Evolutionary conservation across 169 alveolate species (phyloP).

Genomic region (Plasmodium fragile): DNA sequence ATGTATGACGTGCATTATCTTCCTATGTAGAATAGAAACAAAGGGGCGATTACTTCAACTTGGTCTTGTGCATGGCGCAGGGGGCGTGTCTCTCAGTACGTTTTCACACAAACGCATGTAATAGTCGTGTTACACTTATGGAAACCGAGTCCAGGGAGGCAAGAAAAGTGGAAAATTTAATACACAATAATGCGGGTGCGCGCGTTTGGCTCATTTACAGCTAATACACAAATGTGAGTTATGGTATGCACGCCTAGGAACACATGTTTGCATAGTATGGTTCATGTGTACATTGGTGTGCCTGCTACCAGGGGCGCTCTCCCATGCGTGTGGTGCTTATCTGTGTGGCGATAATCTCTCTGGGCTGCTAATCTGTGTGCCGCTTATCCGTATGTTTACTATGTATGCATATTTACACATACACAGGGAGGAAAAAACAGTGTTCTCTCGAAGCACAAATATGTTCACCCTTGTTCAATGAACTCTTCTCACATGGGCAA

Average conservation of each 20-base stretch:
- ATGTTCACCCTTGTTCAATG: constrained; percentile 1
- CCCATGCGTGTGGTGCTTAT: not conserved
- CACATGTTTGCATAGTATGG: constrained; percentile 2
- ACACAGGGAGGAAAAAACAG: not conserved
- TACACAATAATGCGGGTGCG: not conserved
- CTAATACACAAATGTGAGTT: constrained; percentile 4
- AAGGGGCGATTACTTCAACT: not conserved
- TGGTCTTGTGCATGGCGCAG: constrained; percentile 12
- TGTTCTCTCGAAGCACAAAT: not conserved
- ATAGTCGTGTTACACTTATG: not conserved
- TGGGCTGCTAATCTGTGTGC: not conserved
- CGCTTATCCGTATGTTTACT: not conserved
- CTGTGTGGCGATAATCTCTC: not conserved
- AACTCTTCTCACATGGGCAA: not conserved
- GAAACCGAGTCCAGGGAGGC: not conserved
- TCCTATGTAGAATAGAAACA: not conserved
- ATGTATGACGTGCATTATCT: constrained; percentile 29
- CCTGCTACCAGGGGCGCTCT: not conserved
- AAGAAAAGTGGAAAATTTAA: not conserved
- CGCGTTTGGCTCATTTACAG: constrained; percentile 5
- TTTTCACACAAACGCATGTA: not conserved
- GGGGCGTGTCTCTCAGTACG: not conserved
- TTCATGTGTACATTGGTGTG: not conserved
- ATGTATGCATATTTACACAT: not conserved
- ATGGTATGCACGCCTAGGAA: constrained; percentile 3